Base-by-base conservation (phyloP, 176 grass and related monocot species). In the Eremochloa ophiuroides region DNA sequence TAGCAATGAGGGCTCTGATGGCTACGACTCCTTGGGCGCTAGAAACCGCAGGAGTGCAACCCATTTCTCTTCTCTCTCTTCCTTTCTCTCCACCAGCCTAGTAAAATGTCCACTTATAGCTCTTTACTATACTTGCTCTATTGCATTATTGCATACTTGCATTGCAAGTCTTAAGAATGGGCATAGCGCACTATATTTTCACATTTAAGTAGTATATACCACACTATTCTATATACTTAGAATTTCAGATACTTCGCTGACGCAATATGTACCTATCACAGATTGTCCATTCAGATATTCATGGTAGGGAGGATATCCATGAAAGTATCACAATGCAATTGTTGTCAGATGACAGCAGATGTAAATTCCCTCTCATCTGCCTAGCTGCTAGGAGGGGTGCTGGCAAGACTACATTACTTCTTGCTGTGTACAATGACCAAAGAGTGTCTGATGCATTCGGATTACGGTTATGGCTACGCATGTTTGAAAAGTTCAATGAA, bases 371-470 rank as follows among this genome's bases (percentile, higher is more conserved):
- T 39, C 0, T 38, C 10, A 69, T 84, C 51, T 75, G 14, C 9
- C 33, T 84, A n/a, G 66, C 37, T 37, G 81, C 38, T 61, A 50
- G 6, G 38, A 23, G 63, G 7, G 81, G 81, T 13, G 16, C 75
- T 23, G 81, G 81, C 27, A 84, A 84, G 70, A 75, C 81, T 18
- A 26, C 55, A 22, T 37, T 84, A 18, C 17, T 58, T 27, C 68
- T 50, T 20, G 15, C 41, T 35, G 23, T 76, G 3, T 85, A 71
- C 48, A 27, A 79, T 33, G 63, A 85, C n/a, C 50, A 40, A 58
- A 78, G 10, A 23, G 46, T 85, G 1, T 48, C 8, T 1, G 46
- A 63, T 59, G 17, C 76, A 31, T 85, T 85, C 29, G 75, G 72
- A 60, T 22, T 30, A 17, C 44, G n/a, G 25, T 38, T 79, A 12